Base-by-base conservation (phyloP, 768 basidiomycete species). In the Coprinopsis marcescibilis region DNA sequence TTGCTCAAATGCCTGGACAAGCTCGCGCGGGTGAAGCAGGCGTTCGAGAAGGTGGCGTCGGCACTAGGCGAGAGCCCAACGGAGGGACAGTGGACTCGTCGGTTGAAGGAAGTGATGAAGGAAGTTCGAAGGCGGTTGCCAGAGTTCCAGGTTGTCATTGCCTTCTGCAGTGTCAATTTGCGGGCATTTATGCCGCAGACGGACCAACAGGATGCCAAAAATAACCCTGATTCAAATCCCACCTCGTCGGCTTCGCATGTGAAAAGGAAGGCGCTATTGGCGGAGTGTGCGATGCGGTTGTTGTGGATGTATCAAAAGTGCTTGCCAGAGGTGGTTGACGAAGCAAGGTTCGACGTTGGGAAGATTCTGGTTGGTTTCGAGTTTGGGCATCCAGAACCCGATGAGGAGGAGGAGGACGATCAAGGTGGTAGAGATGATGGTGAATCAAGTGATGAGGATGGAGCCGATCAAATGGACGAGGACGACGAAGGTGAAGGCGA, bases 261-360 rank as follows among this genome's bases (percentile, higher is more conserved):
- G 42, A 49, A 43, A 45, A 78, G 69, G 60, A 65, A 63, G 0
- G 79, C 80, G 0, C 62, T 98, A 51, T 65, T 96, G 23, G 76
- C 83, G 0, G 94, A 97, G 65, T 76, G 78, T 41, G 81, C 92
- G 1, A 80, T 92, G 53, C 65, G 92, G 21, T 62, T 98, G 33
- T 66, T 96, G 50, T 87, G 85, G 77, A 71, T 94, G 41, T 98
- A 96, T 60, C 89, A 95, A 55, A 72, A 72, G 19, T 82, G 80
- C 49, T 62, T 94, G 23, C 89, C 91, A 0, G 68, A 74, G 1
- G 65, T 90, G 1, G 83, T 88, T 3, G 78, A 80, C 0, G 91
- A 93, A 60, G 80, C 81, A 21, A 72, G 82, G 41, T 97, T 94
- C 55, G 94, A 97, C 61, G 79, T 85, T 29, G 89, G 89, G 2